Conservation (phyloP, 1,284 basidiomycete species). For the Apiotrichum porosum region DNA sequence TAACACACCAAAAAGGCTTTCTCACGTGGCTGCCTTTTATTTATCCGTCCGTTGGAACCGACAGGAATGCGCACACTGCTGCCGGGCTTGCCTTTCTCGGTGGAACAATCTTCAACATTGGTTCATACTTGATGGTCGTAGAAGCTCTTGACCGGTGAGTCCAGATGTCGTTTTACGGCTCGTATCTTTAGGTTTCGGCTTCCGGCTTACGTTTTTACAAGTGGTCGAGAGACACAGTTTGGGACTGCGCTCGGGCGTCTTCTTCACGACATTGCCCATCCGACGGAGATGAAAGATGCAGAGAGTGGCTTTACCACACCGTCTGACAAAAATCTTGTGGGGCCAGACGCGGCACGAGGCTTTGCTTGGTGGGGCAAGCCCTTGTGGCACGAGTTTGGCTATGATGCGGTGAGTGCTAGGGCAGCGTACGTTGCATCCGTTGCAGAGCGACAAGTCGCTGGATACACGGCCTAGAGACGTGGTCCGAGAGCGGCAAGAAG, state of each 20-base stretch:
- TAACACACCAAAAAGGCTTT: constrained; percentile 44
- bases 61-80: constrained; percentile 33
- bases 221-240: constrained; percentile 36
- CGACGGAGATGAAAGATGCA: too few species aligned
- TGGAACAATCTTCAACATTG: constrained; percentile 57
- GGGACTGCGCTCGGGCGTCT: constrained; percentile 29
- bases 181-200: constrained; percentile 1
- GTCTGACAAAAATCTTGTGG: too few species aligned
- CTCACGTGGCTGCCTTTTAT: constrained; percentile 55
- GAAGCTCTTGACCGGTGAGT: constrained; percentile 52
- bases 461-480: too few species aligned
- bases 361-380: constrained; percentile 6
- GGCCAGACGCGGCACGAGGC: too few species aligned
- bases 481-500: too few species aligned
- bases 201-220: too few species aligned
- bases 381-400: constrained; percentile 5
- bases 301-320: too few species aligned
- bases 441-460: too few species aligned
- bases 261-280: constrained; percentile 6
- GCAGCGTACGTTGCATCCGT: background rate
- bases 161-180: background rate
- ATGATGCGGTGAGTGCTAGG: background rate
- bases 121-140: constrained; percentile 52
- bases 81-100: constrained; percentile 53
- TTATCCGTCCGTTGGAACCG: constrained; percentile 32